A percentile compares a stretch with the other conserved stretches of the same genome.
phyloP scores from a whole-genome alignment of 805 yeast species.

The Kuraishia capsulata region DNA sequence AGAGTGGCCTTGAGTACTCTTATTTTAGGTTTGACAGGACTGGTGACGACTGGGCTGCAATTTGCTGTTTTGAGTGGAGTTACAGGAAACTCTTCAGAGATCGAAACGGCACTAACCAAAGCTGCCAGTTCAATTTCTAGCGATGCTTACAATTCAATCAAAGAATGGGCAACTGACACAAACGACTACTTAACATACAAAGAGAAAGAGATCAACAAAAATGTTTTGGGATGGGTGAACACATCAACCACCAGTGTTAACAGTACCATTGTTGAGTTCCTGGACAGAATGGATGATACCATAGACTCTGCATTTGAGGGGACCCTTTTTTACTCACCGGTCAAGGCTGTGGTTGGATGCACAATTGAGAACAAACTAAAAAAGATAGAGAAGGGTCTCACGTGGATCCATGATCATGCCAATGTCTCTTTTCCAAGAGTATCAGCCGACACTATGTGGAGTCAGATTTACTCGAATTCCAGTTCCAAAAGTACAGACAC shows the following conservation, averaged over 20 bases:
- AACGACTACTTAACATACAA: constrained; percentile 42
- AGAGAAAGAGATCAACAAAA: constrained; percentile 47
- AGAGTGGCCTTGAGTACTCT: constrained; percentile 40
- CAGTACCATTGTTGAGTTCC: constrained; percentile 47
- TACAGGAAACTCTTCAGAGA: neutral
- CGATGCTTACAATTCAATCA: constrained; percentile 16
- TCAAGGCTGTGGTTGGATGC: constrained; percentile 67
- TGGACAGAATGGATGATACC: constrained; percentile 47
- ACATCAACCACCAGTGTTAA: constrained; percentile 51
- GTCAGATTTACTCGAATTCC: constrained; percentile 10
- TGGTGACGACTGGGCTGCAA: constrained; percentile 47
- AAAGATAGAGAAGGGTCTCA: constrained; percentile 58
- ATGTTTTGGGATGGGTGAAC: constrained; percentile 58
- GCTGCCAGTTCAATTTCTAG: constrained; percentile 11
- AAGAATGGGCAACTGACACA: constrained; percentile 45
- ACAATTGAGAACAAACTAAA: constrained; percentile 66
- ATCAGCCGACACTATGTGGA: constrained; percentile 17
- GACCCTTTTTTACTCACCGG: constrained; percentile 57
- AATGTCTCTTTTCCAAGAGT: constrained; percentile 49
- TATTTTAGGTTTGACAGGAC: constrained; percentile 47
- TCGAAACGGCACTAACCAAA: neutral
- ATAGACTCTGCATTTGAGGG: constrained; percentile 53
- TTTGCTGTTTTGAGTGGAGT: constrained; percentile 27
- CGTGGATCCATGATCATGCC: constrained; percentile 68
- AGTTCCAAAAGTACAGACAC: constrained; percentile 4